Evolutionary conservation across 768 basidiomycete genomes (phyloP).

Genomic region (Fistulinella prunicolor): DNA sequence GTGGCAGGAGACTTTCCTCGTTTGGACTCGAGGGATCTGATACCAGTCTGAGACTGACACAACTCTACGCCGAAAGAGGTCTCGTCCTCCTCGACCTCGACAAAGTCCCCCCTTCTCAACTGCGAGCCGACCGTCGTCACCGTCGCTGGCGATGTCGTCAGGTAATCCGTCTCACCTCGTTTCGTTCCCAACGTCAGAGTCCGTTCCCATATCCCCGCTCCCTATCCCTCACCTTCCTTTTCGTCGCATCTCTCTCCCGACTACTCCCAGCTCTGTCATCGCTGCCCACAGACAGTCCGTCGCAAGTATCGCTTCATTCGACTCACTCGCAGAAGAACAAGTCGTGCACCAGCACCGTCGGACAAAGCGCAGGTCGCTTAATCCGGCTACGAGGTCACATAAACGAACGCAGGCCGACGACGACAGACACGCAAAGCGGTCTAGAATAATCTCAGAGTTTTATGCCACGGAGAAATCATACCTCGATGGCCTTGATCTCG

Average conservation of each 20-base stretch:
- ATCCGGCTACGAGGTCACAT: constrained; percentile 18
- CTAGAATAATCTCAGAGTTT: constrained; percentile 76
- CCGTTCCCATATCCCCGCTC: constrained; percentile 21
- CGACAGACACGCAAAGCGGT: constrained; percentile 51
- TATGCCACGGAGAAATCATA: constrained; percentile 80
- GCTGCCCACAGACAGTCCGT: constrained; percentile 56
- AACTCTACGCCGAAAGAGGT: neutral
- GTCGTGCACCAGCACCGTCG: constrained; percentile 28
- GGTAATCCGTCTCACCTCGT: constrained; percentile 16
- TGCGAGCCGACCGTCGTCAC: constrained; percentile 8
- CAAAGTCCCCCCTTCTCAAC: constrained; percentile 3
- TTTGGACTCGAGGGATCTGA: constrained; percentile 19
- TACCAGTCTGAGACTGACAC: constrained; percentile 15
- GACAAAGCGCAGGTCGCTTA: constrained; percentile 35
- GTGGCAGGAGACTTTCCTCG: neutral
- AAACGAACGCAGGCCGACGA: constrained; percentile 44
- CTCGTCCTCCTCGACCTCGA: neutral
- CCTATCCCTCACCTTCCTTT: constrained; percentile 56
- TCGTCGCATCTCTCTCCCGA: constrained; percentile 59
- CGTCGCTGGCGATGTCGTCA: constrained; percentile 21
- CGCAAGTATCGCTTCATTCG: constrained; percentile 69
- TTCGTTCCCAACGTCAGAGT: constrained; percentile 34
- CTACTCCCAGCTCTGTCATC: constrained; percentile 43
- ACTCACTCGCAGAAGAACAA: constrained; percentile 60
- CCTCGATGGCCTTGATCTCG: constrained; percentile 75